Percentiles rank a stretch among this genome's conserved stretches.
These are phyloP conservation scores for Narthecium ossifragum DNA, from an alignment of 106 monocot species.

Conservation along the genomic window DNA sequence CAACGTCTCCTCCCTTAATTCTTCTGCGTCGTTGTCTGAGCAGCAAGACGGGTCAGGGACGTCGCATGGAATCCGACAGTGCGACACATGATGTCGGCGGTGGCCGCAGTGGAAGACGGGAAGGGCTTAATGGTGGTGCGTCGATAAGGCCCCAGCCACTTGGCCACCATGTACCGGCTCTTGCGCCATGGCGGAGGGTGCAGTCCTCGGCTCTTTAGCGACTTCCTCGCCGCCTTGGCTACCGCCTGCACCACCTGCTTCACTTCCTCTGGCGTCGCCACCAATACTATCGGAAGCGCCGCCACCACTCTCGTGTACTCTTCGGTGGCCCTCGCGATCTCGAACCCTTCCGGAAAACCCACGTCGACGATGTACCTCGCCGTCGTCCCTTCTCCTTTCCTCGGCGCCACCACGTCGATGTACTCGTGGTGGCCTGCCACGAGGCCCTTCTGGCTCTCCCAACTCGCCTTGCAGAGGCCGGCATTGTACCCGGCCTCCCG, in stretches of 20 bases:
- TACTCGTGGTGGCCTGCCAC: conserved; percentile 51
- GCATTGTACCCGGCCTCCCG: conserved; percentile 44
- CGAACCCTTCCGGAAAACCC: conserved; percentile 50
- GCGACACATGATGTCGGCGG: too few species aligned
- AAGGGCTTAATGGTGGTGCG: conserved; percentile 33
- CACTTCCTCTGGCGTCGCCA: conserved; percentile 36
- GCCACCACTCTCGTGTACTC: conserved; percentile 27
- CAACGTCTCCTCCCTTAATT: too few species aligned
- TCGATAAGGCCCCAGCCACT: conserved; percentile 53
- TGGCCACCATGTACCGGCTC: conserved; percentile 28
- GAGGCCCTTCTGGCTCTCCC: conserved; percentile 21
- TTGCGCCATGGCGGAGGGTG: conserved; percentile 66
- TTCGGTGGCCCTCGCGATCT: conserved; percentile 51
- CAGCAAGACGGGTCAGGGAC: conserved; percentile 11
- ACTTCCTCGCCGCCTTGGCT: conserved; percentile 27
- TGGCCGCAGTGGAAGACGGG: too few species aligned
- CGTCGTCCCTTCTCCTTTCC: not conserved
- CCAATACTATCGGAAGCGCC: conserved; percentile 38
- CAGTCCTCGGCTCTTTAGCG: conserved; percentile 23
- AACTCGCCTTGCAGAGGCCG: conserved; percentile 50
- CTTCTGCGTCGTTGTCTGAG: conserved; percentile 27
- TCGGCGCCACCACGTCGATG: conserved; percentile 34
- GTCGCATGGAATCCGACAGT: too few species aligned
- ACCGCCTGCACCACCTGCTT: conserved; percentile 22
- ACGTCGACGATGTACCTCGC: conserved; percentile 52